These are phyloP conservation scores for Roridomyces roridus DNA, from an alignment of 768 basidiomycete species.

Conservation along the genomic window DNA sequence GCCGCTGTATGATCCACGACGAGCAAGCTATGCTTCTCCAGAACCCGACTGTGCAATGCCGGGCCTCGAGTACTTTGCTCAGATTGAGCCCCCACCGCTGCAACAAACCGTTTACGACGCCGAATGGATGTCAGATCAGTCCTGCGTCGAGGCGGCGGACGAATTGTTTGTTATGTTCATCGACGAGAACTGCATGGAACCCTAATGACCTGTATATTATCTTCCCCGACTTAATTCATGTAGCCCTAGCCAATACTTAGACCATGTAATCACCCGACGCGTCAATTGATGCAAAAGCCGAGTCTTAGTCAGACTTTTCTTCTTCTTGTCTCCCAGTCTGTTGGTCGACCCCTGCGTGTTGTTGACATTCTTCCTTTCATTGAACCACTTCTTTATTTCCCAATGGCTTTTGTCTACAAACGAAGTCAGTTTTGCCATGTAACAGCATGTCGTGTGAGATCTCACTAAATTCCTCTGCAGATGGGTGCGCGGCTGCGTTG, in stretches of 20 bases:
- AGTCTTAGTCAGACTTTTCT: background rate
- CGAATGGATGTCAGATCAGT: background rate
- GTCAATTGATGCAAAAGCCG: background rate
- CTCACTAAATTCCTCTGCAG: constrained; percentile 31
- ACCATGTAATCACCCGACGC: background rate
- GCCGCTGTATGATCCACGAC: background rate
- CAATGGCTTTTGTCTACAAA: constrained; percentile 40
- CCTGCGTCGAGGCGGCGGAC: constrained; percentile 9
- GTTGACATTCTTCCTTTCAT: background rate
- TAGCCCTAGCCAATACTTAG: too few relatives aligned
- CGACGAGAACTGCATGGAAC: constrained; percentile 18
- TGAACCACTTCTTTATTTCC: background rate
- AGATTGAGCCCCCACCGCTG: background rate
- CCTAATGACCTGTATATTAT: background rate
- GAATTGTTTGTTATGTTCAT: constrained; percentile 21
- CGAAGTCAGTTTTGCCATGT: constrained; percentile 32
- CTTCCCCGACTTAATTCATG: background rate
- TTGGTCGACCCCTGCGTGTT: background rate
- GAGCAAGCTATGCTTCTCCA: background rate
- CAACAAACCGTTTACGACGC: background rate
- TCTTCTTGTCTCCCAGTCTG: too few relatives aligned
- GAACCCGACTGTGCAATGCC: constrained; percentile 6
- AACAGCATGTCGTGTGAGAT: background rate
- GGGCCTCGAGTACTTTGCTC: background rate
- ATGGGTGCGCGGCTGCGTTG: constrained; percentile 54